Percentiles rank a stretch among this genome's conserved stretches.
phyloP scores from a whole-genome alignment of 345 rosid genomes.

The Psidium guajava region DNA sequence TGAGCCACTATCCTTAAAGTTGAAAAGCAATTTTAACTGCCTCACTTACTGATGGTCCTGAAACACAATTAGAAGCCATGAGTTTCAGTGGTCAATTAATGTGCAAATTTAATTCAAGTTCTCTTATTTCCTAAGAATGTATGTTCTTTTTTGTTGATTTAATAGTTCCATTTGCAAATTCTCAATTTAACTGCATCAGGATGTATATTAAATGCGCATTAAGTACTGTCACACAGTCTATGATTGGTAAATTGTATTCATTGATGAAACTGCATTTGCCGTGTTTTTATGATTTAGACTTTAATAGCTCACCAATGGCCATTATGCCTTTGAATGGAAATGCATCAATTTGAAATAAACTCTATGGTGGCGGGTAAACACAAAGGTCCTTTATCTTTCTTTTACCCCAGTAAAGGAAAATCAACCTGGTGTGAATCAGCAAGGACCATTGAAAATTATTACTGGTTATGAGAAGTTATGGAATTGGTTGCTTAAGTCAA shows the following conservation, averaged over 20 bases:
- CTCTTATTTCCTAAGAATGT: neutral
- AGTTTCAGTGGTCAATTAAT: neutral
- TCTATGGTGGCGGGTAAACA: neutral
- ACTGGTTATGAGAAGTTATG: neutral
- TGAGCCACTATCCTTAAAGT: neutral
- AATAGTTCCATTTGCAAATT: neutral
- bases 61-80: neutral
- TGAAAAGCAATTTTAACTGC: neutral
- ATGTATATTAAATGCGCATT: neutral
- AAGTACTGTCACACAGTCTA: neutral
- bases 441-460: neutral
- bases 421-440: neutral
- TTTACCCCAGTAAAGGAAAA: neutral
- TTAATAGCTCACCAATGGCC: neutral
- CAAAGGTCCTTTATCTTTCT: neutral
- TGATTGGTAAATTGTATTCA: neutral
- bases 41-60: neutral
- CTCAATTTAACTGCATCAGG: neutral
- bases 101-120: neutral
- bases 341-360: neutral
- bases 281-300: neutral
- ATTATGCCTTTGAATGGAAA: neutral
- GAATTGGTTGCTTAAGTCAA: neutral
- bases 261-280: neutral
- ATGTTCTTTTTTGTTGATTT: neutral